Base-by-base conservation (phyloP, 805 yeast species). In the Saccharomycopsis sp. region DNA sequence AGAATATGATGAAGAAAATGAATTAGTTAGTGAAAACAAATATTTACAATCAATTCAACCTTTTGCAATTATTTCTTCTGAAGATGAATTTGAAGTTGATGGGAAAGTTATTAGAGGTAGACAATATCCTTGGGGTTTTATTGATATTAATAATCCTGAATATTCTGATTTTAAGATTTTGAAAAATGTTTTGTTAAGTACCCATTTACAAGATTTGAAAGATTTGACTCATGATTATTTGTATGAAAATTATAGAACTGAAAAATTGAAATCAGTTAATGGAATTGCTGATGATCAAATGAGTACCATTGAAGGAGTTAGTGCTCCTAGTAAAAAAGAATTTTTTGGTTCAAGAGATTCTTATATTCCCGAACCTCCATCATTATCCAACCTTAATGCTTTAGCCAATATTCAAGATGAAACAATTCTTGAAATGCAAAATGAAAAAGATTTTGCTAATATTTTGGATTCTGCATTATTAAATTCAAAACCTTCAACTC, bases 101-200 rank as follows among this genome's bases (percentile, higher is more conserved):
- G 84, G 84, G 14, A 55, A 60, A 39, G 56, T 59, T 23, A 66
- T 74, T 34, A 71, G 72, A 51, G 76, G 74, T 12, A 73, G 92
- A 62, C 62, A 66, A 42, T 82, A 82, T 52, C 88, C 89, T 23
- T 83, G 92, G 92, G 89, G 89, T 8, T 47, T 64, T 32, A 68
- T 73, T 38, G 76, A 73, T 52, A 70, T 73, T 42, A 65, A 65
- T 52, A 69, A 75, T 54, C 65, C 76, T 15, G 62, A 59, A 34
- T 61, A 60, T 51, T 64, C 73, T 30, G 81, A 75, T 52, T 74
- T 75, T 55, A 59, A 75, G 6, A 55, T 69, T 30, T 64, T 75
- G 49, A 72, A 67, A 53, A 65, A 74, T 15, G 80, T 74, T 8
- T 51, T 75, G 17, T 60, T 75, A 43, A 79, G 79, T 23, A 66